A percentile compares a stretch with the other conserved stretches of the same genome.
phyloP scores from a whole-genome alignment of 2,329 filamentous ascomycete species.

The Drechmeria coniospora region DNA sequence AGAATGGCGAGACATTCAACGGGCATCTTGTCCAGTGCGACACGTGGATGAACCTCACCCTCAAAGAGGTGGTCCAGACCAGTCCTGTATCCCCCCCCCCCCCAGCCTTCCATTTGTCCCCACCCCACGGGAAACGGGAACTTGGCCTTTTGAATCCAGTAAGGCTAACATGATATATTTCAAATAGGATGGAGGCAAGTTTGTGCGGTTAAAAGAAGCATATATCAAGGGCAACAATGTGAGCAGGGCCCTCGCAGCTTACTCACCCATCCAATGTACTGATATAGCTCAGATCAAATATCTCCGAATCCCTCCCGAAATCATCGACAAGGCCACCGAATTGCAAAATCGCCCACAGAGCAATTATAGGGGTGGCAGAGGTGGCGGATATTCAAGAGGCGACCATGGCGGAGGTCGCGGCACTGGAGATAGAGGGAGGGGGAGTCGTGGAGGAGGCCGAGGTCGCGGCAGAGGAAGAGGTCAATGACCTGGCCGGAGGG shows the following conservation, averaged over 20 bases:
- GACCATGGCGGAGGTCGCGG: constrained; percentile 39
- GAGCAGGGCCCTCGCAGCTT: constrained; percentile 18
- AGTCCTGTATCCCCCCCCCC: constrained; percentile 44
- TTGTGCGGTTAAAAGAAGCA: constrained; percentile 79
- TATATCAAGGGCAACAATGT: constrained; percentile 98
- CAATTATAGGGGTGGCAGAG: constrained; percentile 49
- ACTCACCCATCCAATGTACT: constrained; percentile 1
- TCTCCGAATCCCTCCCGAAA: constrained; percentile 87
- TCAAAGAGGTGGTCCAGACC: constrained; percentile 95
- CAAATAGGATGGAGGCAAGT: constrained; percentile 72
- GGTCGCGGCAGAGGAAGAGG: constrained; percentile 18
- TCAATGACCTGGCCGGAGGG: no score
- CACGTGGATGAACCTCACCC: constrained; percentile 98
- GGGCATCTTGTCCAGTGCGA: constrained; percentile 93
- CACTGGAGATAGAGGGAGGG: constrained; percentile 27
- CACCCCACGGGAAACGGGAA: not conserved
- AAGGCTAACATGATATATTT: not conserved
- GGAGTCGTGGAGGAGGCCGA: constrained; percentile 23
- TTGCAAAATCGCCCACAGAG: constrained; percentile 61
- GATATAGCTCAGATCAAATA: constrained; percentile 73
- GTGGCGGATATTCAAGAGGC: constrained; percentile 36
- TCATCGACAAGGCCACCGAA: constrained; percentile 87
- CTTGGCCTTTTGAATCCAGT: not conserved
- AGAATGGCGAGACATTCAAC: constrained; percentile 94
- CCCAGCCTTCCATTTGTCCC: not conserved